Evolutionary conservation across 257 asterid species (phyloP), one percentile per base, ranked within the genome.

Genomic region (Eustoma russellianum): DNA sequence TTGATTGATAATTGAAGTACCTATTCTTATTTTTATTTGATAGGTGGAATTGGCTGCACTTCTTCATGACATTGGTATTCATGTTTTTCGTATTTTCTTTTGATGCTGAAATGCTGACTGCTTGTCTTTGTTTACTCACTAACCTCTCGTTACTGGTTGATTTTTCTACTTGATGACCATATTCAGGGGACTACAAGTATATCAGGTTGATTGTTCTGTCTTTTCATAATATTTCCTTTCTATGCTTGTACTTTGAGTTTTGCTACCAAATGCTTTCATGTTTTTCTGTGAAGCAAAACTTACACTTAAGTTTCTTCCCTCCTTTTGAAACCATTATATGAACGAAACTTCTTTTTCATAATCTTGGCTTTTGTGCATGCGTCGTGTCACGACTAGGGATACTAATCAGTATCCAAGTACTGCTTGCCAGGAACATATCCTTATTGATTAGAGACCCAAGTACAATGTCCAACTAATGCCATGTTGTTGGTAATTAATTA

Each of bases 31-130:
- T n/a, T 15, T 50, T 60, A 57, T 64, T 61, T 56, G 49, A 52
- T 83, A 90, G 98, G 96, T 91, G 70, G 94, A 87, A 77, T 75
- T 91, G 69, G 95, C 98, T 60, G 98, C 98, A 44, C 95, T 91
- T 75, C 84, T 91, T 49, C 98, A 87, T 60, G 98, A 91, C 71
- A 79, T 84, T 64, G 96, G 98, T 88, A 68, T 70, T 60, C 45
- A 18, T 54, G 8, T 45, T 56, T 57, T 57, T 44, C 61, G 52
- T 43, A 50, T 52, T 0, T 45, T 48, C 3, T n/a, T n/a, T n/a
- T n/a, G n/a, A 43, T 52, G 48, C 43, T 48, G 48, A 45, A 48
- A 5, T 56, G 48, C 41, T 49, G 17, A 33, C n/a, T 48, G 11
- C 48, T 48, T 48, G 34, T 54, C 60, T 24, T 24, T 41, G 9